Evolutionary conservation across 495 filamentous ascomycete genomes (phyloP).

Genomic region (Amphirosellinia nigrospora): DNA sequence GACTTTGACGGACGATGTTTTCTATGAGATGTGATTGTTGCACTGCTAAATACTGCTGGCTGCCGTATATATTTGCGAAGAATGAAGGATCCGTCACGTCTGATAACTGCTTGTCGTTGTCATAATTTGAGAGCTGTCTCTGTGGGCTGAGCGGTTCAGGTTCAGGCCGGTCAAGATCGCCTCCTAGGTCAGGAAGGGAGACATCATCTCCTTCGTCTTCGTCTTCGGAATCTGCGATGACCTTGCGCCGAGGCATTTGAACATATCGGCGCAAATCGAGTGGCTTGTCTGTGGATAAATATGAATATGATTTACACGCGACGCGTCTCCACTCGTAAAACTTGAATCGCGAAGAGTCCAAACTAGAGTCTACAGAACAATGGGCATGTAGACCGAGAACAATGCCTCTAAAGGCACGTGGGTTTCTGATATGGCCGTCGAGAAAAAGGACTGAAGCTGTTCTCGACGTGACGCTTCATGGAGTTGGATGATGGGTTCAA

Average conservation of each 20-base stretch:
- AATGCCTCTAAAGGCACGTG: not conserved
- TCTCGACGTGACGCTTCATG: not conserved
- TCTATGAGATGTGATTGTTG: slow-evolving; percentile 38
- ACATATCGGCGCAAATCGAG: slow-evolving; percentile 29
- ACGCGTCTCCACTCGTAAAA: slow-evolving; percentile 20
- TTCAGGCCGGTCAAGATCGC: slow-evolving; percentile 28
- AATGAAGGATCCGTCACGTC: slow-evolving; percentile 36
- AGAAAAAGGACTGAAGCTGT: not conserved
- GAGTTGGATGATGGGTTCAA: not conserved
- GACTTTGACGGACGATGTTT: slow-evolving; percentile 39
- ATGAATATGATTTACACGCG: slow-evolving; percentile 4
- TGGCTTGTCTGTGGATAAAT: slow-evolving; percentile 21
- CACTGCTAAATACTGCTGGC: slow-evolving; percentile 32
- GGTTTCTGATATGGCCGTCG: not conserved
- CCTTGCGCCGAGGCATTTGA: slow-evolving; percentile 33
- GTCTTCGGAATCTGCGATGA: slow-evolving; percentile 41
- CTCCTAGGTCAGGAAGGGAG: slow-evolving; percentile 23
- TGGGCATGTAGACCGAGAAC: not conserved
- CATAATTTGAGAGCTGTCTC: slow-evolving; percentile 21
- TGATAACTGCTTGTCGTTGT: slow-evolving; percentile 24
- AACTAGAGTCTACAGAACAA: not conserved
- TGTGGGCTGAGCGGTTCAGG: slow-evolving; percentile 38
- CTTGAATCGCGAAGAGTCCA: not conserved
- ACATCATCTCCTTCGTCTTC: slow-evolving; percentile 35
- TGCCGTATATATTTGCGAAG: slow-evolving; percentile 34